These are phyloP conservation scores for Ilyonectria destructans DNA, from an alignment of 2,329 filamentous ascomycete genomes.

Conservation along the genomic window DNA sequence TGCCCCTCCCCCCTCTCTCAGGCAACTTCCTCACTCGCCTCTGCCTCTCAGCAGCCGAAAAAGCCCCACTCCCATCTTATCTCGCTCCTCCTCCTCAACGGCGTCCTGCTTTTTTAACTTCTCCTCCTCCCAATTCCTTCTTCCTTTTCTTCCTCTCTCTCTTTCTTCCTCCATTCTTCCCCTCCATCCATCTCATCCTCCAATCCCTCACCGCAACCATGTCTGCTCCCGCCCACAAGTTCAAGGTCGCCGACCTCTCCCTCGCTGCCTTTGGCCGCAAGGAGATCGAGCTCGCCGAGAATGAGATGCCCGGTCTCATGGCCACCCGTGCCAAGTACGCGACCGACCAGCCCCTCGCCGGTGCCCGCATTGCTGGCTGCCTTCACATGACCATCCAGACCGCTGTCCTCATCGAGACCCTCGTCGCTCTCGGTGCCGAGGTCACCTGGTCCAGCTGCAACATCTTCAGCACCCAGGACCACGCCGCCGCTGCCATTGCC, in stretches of 20 bases:
- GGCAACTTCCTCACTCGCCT: constrained; percentile 26
- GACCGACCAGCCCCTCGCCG: constrained; percentile 91
- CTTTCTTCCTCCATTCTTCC: constrained; percentile 39
- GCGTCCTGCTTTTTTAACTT: constrained; percentile 37
- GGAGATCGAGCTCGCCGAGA: constrained; percentile 98
- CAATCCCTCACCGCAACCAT: constrained; percentile 60
- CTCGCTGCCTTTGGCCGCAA: constrained; percentile 98
- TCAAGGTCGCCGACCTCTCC: constrained; percentile 99
- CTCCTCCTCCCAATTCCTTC: constrained; percentile 36
- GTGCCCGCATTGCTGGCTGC: constrained; percentile 97
- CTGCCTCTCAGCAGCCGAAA: constrained; percentile 26
- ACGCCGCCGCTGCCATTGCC: constrained; percentile 97
- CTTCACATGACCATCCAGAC: constrained; percentile 99
- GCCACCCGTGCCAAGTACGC: constrained; percentile 94
- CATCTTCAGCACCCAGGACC: constrained; percentile 99
- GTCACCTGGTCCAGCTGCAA: constrained; percentile 99
- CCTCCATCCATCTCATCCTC: constrained; percentile 38
- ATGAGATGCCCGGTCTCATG: constrained; percentile 99
- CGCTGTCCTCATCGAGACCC: constrained; percentile 98
- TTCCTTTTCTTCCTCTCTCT: constrained; percentile 28
- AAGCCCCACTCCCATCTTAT: constrained; percentile 47
- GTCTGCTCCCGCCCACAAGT: constrained; percentile 89
- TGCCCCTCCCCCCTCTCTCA: constrained; percentile 38
- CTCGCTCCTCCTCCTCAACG: constrained; percentile 34
- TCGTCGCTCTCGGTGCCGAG: constrained; percentile 94